phyloP scores from a whole-genome alignment of 1,284 basidiomycete species.

The Apiotrichum veenhuisii region DNA sequence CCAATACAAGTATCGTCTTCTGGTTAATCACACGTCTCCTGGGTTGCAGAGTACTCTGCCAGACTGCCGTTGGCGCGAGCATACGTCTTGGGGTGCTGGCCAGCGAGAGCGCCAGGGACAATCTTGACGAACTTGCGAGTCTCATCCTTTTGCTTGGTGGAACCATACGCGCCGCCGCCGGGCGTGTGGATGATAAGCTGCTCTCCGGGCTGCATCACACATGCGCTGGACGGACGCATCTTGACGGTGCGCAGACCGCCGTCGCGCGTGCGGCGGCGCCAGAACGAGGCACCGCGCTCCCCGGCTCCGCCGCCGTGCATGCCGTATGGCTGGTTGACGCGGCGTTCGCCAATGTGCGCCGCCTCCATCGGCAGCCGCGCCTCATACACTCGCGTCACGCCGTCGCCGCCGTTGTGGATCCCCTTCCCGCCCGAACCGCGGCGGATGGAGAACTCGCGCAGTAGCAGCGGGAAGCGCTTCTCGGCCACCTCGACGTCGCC shows the following conservation, averaged over 20 bases:
- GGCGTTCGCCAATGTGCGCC: conserved; percentile 68
- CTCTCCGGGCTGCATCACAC: conserved; percentile 82
- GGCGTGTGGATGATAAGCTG: conserved; percentile 78
- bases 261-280: conserved; percentile 51
- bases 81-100: too few relatives aligned
- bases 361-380: conserved; percentile 80
- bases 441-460: conserved; percentile 77
- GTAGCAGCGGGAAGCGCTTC: conserved; percentile 68
- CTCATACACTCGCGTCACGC: conserved; percentile 81
- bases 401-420: conserved; percentile 77
- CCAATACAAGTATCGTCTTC: too few relatives aligned
- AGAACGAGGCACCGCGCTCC: conserved; percentile 74
- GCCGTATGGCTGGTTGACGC: conserved; percentile 86
- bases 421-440: conserved; percentile 70
- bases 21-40: too few relatives aligned
- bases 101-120: too few relatives aligned
- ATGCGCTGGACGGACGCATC: conserved; percentile 82
- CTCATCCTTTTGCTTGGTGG: too few relatives aligned
- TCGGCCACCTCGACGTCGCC: conserved; percentile 44
- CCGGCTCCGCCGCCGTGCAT: conserved; percentile 78
- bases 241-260: conserved; percentile 55
- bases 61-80: too few relatives aligned
- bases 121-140: too few relatives aligned
- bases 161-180: conserved; percentile 74
- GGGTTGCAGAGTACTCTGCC: too few relatives aligned